Conservation (phyloP, 2,329 filamentous ascomycete genomes). For the Diplodia scrobiculata region DNA sequence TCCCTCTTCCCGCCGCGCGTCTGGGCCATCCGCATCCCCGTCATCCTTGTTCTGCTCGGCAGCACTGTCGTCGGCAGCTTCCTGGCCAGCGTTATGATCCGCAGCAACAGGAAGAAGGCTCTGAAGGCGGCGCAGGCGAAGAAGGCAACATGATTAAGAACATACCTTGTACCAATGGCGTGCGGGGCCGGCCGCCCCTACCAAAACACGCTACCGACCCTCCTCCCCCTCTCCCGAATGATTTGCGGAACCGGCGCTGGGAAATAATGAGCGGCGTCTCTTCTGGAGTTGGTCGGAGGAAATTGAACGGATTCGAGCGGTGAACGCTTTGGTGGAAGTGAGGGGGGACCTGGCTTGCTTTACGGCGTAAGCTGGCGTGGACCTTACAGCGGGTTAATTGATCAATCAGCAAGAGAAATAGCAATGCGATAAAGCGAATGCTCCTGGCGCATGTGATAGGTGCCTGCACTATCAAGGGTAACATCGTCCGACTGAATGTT, state of each 20-base stretch:
- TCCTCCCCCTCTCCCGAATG: not conserved
- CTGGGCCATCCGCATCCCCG: constrained; percentile 97
- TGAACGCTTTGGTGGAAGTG: not conserved
- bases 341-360: not conserved
- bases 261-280: not conserved
- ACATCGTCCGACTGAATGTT: not conserved
- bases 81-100: constrained; percentile 96
- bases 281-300: not conserved
- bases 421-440: not conserved
- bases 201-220: not conserved
- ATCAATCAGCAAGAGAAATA: not conserved
- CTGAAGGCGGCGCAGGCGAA: constrained; percentile 90
- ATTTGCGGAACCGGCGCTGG: not conserved
- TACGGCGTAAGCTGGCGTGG: not conserved
- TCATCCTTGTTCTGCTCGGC: constrained; percentile 89
- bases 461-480: not conserved
- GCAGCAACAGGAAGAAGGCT: constrained; percentile 96
- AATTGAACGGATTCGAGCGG: not conserved
- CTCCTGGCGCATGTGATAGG: not conserved
- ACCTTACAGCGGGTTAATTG: constrained; percentile 2
- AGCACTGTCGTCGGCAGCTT: constrained; percentile 95
- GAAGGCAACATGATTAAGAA: constrained; percentile 61
- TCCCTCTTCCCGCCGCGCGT: constrained; percentile 94
- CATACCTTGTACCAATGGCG: not conserved
- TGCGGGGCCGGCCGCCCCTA: not conserved